Evolutionary conservation across 805 yeast genomes (phyloP).

Genomic region (Starmerella ratchasimensis): DNA sequence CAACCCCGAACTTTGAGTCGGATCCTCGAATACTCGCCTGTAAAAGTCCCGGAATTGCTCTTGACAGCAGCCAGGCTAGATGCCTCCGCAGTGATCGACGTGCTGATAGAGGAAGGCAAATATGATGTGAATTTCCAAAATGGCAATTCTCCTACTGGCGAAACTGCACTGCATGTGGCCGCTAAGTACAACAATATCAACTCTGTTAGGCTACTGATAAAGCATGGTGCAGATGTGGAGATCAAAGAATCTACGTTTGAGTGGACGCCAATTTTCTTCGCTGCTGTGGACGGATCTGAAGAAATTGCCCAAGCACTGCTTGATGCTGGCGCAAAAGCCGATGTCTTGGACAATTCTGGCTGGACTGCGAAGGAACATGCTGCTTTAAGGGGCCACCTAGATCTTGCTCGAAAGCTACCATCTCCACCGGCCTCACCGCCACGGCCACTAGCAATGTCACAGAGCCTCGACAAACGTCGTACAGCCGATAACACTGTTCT

Average conservation of each 20-base stretch:
- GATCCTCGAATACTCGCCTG: constrained; percentile 32
- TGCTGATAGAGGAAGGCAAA: constrained; percentile 34
- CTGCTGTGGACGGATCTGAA: constrained; percentile 70
- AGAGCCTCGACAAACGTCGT: constrained; percentile 2
- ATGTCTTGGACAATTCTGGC: constrained; percentile 64
- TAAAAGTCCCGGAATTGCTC: constrained; percentile 28
- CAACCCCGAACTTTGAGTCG: constrained; percentile 65
- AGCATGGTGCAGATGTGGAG: constrained; percentile 56
- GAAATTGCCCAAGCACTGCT: constrained; percentile 45
- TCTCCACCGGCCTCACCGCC: constrained; percentile 12
- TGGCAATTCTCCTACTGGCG: constrained; percentile 31
- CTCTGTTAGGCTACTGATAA: constrained; percentile 45
- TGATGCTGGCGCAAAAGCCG: constrained; percentile 39
- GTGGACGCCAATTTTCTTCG: constrained; percentile 87
- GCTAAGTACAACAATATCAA: constrained; percentile 45
- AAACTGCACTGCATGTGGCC: constrained; percentile 76
- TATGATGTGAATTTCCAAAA: constrained; percentile 54
- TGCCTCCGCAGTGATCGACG: constrained; percentile 41
- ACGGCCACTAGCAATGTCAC: not conserved
- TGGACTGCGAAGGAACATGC: constrained; percentile 99
- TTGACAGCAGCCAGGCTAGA: constrained; percentile 56
- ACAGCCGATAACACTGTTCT: constrained; percentile 36
- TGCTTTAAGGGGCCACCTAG: constrained; percentile 71
- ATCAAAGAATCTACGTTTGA: constrained; percentile 66
- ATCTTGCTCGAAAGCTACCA: constrained; percentile 45